Base-by-base conservation (phyloP, 164 flowering plant genomes). In the Aristolochia fimbriata region DNA sequence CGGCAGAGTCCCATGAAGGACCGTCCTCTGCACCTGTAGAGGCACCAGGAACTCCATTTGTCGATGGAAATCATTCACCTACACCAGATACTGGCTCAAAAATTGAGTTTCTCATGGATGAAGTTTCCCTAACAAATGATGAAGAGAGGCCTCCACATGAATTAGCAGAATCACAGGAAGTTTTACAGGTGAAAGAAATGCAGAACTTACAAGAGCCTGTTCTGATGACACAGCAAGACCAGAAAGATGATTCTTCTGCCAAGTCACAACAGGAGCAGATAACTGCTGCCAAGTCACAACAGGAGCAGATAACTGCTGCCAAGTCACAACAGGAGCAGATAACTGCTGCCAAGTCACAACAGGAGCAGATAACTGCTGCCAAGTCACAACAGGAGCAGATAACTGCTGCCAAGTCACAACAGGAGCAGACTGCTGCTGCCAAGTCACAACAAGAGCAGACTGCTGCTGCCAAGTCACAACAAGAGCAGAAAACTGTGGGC, bases 371-470 rank as follows among this genome's bases (percentile, higher is more conserved):
- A n/a, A n/a, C n/a, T n/a, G n/a, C n/a, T n/a, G n/a, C n/a, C n/a
- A n/a, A n/a, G n/a, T n/a, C 70, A 55, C 73, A 70, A 67, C 75
- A 74, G 57, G 79, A 46, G 20, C 27, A 54, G 51, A 58, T 17
- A 55, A 13, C 43, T 37, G 43, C 43, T 37, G 43, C 43, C 43
- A 37, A 37, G 43, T 37, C 43, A 37, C 43, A 37, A 37, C 7
- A 65, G 50, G 62, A 82, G 51, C 60, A 63, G 25, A 73, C 69
- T 66, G 30, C 53, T 62, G 72, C 83, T 63, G 62, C 78, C 1
- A 55, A 47, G 41, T 84, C 70, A 81, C 79, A 78, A 55, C 88
- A 87, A 73, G 96, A 88, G 50, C 96, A 87, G 68, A 89, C 88
- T 60, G 93, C 88, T 51, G 43, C 12, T 3, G 43, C 43, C 43